Conservation (phyloP, 768 basidiomycete species). For the Boletus edulis region DNA sequence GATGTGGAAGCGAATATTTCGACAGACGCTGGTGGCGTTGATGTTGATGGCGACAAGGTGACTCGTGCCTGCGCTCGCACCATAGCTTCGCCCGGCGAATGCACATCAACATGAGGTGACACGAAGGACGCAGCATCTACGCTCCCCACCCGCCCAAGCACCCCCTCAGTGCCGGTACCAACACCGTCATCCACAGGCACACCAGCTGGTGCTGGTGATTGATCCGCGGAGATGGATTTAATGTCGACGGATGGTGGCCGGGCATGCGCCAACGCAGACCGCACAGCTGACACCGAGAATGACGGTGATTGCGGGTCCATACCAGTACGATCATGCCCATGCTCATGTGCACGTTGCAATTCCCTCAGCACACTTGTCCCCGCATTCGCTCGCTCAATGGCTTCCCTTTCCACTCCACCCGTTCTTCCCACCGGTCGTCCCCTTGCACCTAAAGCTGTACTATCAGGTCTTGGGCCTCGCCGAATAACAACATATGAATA, state of each 20-base stretch:
- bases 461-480: constrained; percentile 66
- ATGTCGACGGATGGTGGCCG: constrained; percentile 15
- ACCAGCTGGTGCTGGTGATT: constrained; percentile 5
- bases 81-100: constrained; percentile 10
- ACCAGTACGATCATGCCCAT: constrained; percentile 10
- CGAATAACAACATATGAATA: constrained; percentile 92
- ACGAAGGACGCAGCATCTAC: constrained; percentile 17
- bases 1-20: constrained; percentile 7
- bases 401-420: constrained; percentile 31
- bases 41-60: constrained; percentile 5
- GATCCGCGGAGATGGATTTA: constrained; percentile 25
- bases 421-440: constrained; percentile 23
- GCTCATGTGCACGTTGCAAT: constrained; percentile 21
- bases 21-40: constrained; percentile 15
- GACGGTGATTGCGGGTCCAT: constrained; percentile 29
- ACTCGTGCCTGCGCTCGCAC: constrained; percentile 12
- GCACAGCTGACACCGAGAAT: constrained; percentile 11
- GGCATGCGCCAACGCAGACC: constrained; percentile 6
- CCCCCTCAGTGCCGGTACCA: constrained; percentile 16
- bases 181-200: constrained; percentile 19
- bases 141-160: constrained; percentile 15
- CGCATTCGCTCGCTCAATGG: constrained; percentile 25
- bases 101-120: constrained; percentile 27
- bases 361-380: constrained; percentile 22
- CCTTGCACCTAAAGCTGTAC: neutral